Percentiles rank a stretch among this genome's conserved stretches.
Evolutionary conservation across 345 rosid species (phyloP).

Genomic region (Ceriops decandra): DNA sequence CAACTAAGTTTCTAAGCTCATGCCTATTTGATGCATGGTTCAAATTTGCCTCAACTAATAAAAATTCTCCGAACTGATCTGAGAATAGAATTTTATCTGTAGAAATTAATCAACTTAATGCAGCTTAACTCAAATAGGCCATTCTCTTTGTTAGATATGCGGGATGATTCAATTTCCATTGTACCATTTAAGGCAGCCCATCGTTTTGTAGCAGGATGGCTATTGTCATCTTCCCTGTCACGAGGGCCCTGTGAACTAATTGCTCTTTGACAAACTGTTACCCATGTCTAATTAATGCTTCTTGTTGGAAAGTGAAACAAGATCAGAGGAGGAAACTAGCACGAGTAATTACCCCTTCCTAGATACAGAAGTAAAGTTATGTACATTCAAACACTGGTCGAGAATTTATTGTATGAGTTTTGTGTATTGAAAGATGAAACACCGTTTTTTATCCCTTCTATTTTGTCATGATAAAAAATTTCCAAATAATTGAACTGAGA

Average conservation of each 20-base stretch:
- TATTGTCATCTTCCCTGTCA: not conserved
- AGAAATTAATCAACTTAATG: not conserved
- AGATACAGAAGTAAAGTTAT: too few relatives aligned
- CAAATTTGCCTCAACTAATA: conserved; percentile 34
- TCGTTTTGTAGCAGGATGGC: not conserved
- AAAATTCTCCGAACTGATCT: not conserved
- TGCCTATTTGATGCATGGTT: conserved; percentile 20
- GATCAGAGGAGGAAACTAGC: too few relatives aligned
- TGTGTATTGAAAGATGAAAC: too few relatives aligned
- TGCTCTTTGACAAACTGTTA: not conserved
- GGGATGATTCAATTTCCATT: not conserved
- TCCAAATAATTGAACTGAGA: too few relatives aligned
- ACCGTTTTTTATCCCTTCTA: too few relatives aligned
- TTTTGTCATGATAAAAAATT: too few relatives aligned
- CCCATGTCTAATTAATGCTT: not conserved
- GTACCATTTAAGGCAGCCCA: not conserved
- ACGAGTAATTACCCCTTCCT: too few relatives aligned
- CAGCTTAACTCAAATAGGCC: not conserved
- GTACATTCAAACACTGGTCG: too few relatives aligned
- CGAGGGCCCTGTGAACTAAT: conserved; percentile 2
- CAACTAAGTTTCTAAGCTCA: conserved; percentile 14
- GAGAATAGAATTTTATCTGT: not conserved
- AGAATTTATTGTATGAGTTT: too few relatives aligned
- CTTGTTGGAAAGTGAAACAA: not conserved
- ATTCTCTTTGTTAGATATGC: not conserved